These are phyloP conservation scores for Pythium brassicae DNA, from an alignment of 352 stramenopile genomes.

Conservation along the genomic window DNA sequence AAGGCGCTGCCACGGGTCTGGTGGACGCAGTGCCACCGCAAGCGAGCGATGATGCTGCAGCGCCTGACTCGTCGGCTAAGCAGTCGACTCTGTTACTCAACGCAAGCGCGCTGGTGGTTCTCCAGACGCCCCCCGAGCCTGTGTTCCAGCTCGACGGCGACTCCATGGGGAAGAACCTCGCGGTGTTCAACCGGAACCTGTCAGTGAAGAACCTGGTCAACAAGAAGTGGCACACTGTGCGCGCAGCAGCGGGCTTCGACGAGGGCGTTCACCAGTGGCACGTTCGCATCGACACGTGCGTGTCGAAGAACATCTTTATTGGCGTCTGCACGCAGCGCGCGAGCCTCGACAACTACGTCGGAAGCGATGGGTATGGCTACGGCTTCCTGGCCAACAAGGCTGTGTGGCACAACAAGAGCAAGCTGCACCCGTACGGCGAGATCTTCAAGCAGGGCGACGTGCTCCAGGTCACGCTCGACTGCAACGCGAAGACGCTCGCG, in stretches of 20 bases:
- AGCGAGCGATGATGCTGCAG: not conserved
- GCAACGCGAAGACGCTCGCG: slow-evolving; percentile 70
- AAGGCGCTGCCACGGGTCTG: not conserved
- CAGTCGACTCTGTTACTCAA: not conserved
- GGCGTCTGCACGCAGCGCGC: slow-evolving; percentile 70
- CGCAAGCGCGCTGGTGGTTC: slow-evolving; percentile 18
- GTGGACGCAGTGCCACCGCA: not conserved
- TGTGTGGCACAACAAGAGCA: slow-evolving; percentile 91
- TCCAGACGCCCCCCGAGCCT: slow-evolving; percentile 56
- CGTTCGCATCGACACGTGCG: slow-evolving; percentile 82
- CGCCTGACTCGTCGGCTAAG: not conserved
- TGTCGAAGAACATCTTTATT: slow-evolving; percentile 93
- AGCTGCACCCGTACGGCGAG: slow-evolving; percentile 85
- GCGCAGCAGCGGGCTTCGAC: slow-evolving; percentile 60
- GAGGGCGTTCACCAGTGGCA: slow-evolving; percentile 85
- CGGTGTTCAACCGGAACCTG: slow-evolving; percentile 67
- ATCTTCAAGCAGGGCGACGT: slow-evolving; percentile 89
- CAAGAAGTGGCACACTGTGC: slow-evolving; percentile 90
- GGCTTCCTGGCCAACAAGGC: slow-evolving; percentile 90
- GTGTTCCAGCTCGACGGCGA: slow-evolving; percentile 68
- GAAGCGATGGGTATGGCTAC: slow-evolving; percentile 84
- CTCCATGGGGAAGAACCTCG: slow-evolving; percentile 70
- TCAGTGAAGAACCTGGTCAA: slow-evolving; percentile 81
- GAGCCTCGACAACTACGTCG: slow-evolving; percentile 87
- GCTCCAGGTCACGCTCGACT: slow-evolving; percentile 83